Conservation (phyloP, 2,329 filamentous ascomycete species). For the Trichoderma brevicompactum region DNA sequence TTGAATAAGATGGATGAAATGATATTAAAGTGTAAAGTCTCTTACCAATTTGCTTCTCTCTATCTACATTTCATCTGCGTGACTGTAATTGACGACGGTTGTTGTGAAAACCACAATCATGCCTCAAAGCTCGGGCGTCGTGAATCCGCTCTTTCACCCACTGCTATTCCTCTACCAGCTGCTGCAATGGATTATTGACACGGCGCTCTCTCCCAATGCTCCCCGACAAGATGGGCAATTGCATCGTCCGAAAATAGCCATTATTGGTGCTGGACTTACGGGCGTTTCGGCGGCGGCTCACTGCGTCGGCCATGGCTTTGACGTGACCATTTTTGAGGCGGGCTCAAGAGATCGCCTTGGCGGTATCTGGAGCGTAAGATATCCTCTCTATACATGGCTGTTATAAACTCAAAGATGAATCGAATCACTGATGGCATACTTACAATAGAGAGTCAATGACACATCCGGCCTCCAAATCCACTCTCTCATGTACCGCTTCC, state of each 20-base stretch:
- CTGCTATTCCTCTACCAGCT: constrained; percentile 67
- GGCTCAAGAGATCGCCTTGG: constrained; percentile 68
- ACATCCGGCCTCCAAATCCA: constrained; percentile 84
- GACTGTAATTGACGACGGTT: too few relatives aligned
- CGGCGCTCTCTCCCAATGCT: constrained; percentile 70
- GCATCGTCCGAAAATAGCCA: constrained; percentile 67
- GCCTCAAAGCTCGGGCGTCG: constrained; percentile 4
- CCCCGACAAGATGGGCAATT: constrained; percentile 62
- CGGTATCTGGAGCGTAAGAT: constrained; percentile 77
- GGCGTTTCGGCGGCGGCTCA: constrained; percentile 80
- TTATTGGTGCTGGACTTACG: constrained; percentile 73
- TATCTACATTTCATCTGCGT: background rate
- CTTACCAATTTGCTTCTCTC: background rate
- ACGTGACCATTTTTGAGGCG: constrained; percentile 78
- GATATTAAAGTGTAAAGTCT: background rate
- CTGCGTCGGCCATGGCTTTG: constrained; percentile 83
- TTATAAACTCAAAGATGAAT: too few relatives aligned
- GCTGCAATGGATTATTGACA: constrained; percentile 66
- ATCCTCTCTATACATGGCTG: background rate
- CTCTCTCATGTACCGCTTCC: constrained; percentile 85
- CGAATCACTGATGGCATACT: background rate
- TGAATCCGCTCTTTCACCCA: constrained; percentile 54
- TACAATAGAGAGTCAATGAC: constrained; percentile 71
- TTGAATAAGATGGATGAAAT: background rate
- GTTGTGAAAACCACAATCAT: constrained; percentile 1